Base-by-base conservation (phyloP, 2,329 filamentous ascomycete genomes). In the Colletotrichum incanum region DNA sequence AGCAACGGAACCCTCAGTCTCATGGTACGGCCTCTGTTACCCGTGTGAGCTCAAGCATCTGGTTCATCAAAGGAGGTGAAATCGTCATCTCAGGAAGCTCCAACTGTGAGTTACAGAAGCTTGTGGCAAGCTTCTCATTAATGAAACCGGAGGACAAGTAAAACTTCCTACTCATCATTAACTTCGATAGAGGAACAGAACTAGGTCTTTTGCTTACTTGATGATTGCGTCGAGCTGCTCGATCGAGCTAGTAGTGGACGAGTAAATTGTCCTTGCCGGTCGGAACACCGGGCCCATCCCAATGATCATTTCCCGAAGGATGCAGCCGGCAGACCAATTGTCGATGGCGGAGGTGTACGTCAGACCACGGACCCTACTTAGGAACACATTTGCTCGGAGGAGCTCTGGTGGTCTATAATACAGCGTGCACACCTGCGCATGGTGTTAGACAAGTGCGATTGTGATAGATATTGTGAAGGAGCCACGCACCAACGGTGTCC, bases 41-140 rank as follows among this genome's bases (percentile, higher is more conserved):
- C n/a, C n/a, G 47, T 50, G n/a, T 50, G n/a, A 50, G n/a, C n/a
- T 50, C 47, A 14, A 50, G 47, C 7, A 50, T 50, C 47, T 50
- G n/a, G 26, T 26, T 50, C n/a, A 50, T 26, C 47, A 14, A 50
- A 8, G n/a, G 11, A 50, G 47, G n/a, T 50, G 47, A 50, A 26
- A 26, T 26, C 26, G 47, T 26, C 12, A 26, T 50, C 47, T 50
- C n/a, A 14, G 47, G 47, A 23, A 50, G n/a, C 47, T 50, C 23
- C n/a, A 50, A 50, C 6, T 9, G n/a, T 26, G 47, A 50, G 47
- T 23, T 26, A 23, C 47, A 50, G 47, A 50, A 50, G 47, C 11
- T 50, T 26, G 26, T 50, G 12, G 47, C 47, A 14, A 50, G 47
- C 26, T 50, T 23, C n/a, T 50, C n/a, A 12, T 50, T 50, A 50